Evolutionary conservation across 768 basidiomycete species (phyloP), one percentile per base, ranked within the genome.

Genomic region (Naematelia aurantialba): DNA sequence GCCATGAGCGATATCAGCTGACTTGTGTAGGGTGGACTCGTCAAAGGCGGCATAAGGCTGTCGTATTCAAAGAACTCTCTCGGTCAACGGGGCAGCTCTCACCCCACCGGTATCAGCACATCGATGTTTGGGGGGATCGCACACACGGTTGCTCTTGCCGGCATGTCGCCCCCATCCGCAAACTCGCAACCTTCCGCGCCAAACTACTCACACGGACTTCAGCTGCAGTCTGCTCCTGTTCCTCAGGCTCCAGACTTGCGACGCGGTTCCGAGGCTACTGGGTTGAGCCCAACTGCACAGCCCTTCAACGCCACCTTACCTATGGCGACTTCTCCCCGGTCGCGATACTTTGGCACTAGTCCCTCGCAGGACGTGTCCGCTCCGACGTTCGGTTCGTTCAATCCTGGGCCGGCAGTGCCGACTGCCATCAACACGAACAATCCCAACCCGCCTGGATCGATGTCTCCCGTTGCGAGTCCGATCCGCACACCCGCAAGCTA

Each of bases 61-160:
- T 96, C 92, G 5, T 99, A 94, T 78, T 94, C 91, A 79, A 97
- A 96, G 83, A 96, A 98, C 75, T 92, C 93, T 5, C 82, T 98
- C n/a, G 93, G 93, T 30, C 76, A 77, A 51, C 71, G 78, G 13
- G 73, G 73, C 22, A 66, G 62, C 27, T 52, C 62, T 24, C 63
- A 74, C 47, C 67, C 64, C 4, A 49, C 70, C 1, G 59, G 60
- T 5, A 44, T 55, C 27, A 69, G 60, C 49, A 53, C 60, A 2
- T 54, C 56, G 5, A 53, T 64, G 50, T 70, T 65, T 50, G 69
- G 69, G 8, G 68, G 72, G 25, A 62, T 70, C 26, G 65, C 72
- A 26, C 72, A 73, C 31, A 70, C 63, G 4, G 71, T 73, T 47
- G 71, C 69, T n/a, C 21, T 73, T 1, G 71, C 71, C 12, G 68